These are phyloP conservation scores for Elsinoe arachidis DNA, from an alignment of 2,329 filamentous ascomycete genomes.

Conservation along the genomic window DNA sequence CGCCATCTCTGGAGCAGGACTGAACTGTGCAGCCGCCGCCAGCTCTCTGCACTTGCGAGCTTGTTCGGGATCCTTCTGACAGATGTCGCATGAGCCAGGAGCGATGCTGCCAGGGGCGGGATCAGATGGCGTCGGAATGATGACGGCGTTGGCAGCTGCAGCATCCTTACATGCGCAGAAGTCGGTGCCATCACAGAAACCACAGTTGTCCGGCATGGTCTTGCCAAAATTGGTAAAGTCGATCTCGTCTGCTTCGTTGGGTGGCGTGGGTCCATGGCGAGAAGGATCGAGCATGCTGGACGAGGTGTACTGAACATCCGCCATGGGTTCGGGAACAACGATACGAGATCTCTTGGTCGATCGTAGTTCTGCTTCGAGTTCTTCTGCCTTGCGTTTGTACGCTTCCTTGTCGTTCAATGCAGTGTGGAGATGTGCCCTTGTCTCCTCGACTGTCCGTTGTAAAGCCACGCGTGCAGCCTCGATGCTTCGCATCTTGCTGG, in stretches of 20 bases:
- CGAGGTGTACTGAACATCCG: background rate
- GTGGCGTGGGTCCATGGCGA: conserved; percentile 13
- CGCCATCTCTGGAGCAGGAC: background rate
- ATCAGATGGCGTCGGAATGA: conserved; percentile 4
- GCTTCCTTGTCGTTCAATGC: conserved; percentile 5
- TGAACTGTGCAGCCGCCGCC: conserved; percentile 12
- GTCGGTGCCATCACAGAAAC: conserved; percentile 15
- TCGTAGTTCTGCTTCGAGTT: background rate
- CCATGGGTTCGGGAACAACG: background rate
- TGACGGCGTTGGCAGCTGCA: conserved; percentile 9
- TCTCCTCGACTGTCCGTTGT: background rate
- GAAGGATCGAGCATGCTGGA: background rate
- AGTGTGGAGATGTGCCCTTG: background rate
- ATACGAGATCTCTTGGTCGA: conserved; percentile 9
- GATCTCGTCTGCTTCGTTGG: conserved; percentile 14
- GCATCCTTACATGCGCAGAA: conserved; percentile 15
- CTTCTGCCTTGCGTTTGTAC: conserved; percentile 1
- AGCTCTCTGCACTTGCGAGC: conserved; percentile 17
- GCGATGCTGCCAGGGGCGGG: conserved; percentile 10
- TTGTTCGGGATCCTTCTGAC: conserved; percentile 16
- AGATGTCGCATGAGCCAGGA: conserved; percentile 17
- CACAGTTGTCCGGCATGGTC: conserved; percentile 15
- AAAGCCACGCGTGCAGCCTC: background rate
- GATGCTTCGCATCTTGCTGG: conserved; percentile 17
- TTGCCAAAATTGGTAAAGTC: conserved; percentile 17